These are phyloP conservation scores for Acacia concinna DNA, from an alignment of 331 rosid genomes.

Conservation along the genomic window DNA sequence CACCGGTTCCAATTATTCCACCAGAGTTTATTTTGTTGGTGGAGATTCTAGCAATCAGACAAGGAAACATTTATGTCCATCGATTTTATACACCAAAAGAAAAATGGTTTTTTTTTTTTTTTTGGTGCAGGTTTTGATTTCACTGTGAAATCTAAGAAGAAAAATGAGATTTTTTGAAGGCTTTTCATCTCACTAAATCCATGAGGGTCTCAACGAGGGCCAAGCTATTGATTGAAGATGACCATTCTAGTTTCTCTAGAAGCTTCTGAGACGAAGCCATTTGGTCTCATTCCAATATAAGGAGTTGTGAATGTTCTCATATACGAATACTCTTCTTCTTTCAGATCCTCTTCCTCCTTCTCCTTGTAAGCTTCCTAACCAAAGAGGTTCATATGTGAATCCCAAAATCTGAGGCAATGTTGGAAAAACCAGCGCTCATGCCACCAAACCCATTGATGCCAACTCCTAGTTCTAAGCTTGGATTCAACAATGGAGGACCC, in stretches of 20 bases:
- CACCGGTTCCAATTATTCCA: slow-evolving; percentile 91
- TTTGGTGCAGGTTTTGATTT: too few species aligned
- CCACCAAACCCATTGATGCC: slow-evolving; percentile 66
- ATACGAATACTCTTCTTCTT: slow-evolving; percentile 80
- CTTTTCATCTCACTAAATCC: slow-evolving; percentile 62
- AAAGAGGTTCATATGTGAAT: slow-evolving; percentile 73
- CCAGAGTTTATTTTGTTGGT: slow-evolving; percentile 75
- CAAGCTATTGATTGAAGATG: slow-evolving; percentile 79
- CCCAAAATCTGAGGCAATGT: slow-evolving; percentile 63
- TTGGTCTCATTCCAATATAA: slow-evolving; percentile 81
- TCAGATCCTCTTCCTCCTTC: slow-evolving; percentile 69
- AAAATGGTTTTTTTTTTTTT: not conserved
- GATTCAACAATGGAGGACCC: slow-evolving; percentile 62
- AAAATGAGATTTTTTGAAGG: not conserved
- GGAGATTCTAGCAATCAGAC: slow-evolving; percentile 77
- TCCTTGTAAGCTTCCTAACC: slow-evolving; percentile 62
- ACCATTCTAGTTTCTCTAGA: slow-evolving; percentile 87
- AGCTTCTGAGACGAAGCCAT: slow-evolving; percentile 77
- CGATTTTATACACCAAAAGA: slow-evolving; percentile 49
- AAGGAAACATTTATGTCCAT: slow-evolving; percentile 94
- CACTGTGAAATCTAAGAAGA: not conserved
- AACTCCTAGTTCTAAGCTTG: slow-evolving; percentile 86
- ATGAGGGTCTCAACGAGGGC: slow-evolving; percentile 88
- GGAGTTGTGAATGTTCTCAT: slow-evolving; percentile 57
- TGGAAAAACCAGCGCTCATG: slow-evolving; percentile 46